Evolutionary conservation across 306 rosid species (phyloP), one percentile per base, ranked within the genome.

Genomic region (Malus orientalis): DNA sequence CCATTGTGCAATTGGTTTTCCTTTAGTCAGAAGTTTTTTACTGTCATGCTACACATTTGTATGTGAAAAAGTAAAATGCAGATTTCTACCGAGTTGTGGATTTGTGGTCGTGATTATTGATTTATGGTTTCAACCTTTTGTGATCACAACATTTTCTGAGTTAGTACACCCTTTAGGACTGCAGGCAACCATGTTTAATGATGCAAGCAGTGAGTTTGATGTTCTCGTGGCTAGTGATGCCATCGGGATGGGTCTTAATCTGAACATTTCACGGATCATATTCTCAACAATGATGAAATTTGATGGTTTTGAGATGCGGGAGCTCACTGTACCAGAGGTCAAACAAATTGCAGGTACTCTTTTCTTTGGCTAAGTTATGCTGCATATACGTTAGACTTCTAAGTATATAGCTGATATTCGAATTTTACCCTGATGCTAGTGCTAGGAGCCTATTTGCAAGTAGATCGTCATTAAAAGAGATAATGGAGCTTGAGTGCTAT

Each of bases 181-280:
- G 88, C 93, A 92, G 97, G 98, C 97, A 69, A 87, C 87, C 57
- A 90, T 82, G 91, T 92, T 95, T 85, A 92, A 95, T 69, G 97
- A 92, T 84, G 87, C 84, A 81, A 85, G 87, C 74, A 90, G 92
- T 9, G 96, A 95, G 87, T 89, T 89, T 82, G 97, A 95, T 89
- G 97, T 95, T 84, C 97, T 95, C 69, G 97, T 95, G 82, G 96
- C 97, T 76, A 95, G 97, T 76, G 97, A 95, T 88, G 97, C 97
- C 74, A 89, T 95, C 64, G 97, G 96, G 81, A 95, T 95, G 98
- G 98, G 98, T 74, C 97, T 95, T 77, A 95, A 95, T 91, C 84
- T 95, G 78, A 95, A 95, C 84, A 95, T 95, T 82, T 95, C 98
- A 67, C 84, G 98, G 85, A 90, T 95, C 76, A 88, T 95, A 84